Evolutionary conservation across 352 stramenopile genomes (phyloP).

Genomic region (Phytophthora pseudosyringae): DNA sequence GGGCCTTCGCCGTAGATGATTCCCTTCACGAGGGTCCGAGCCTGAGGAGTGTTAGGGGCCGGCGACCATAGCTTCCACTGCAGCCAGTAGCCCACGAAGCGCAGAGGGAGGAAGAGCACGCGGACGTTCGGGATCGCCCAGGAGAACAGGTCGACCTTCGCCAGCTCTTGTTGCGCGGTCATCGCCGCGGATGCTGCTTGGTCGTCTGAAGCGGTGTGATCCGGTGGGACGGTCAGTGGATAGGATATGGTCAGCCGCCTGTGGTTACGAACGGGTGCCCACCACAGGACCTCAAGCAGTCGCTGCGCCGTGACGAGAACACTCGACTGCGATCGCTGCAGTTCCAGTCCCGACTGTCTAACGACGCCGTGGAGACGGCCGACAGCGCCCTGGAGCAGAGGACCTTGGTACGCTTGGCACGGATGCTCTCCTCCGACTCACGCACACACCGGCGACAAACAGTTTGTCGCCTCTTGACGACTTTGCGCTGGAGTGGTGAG

Average conservation of each 20-base stretch:
- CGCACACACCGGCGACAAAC: constrained; percentile 36
- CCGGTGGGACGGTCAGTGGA: too few species aligned
- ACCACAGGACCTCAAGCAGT: not conserved
- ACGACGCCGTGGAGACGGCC: constrained; percentile 15
- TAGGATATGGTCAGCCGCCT: too few species aligned
- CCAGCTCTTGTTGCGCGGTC: constrained; percentile 1
- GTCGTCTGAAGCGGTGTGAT: too few species aligned
- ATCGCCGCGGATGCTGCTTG: too few species aligned
- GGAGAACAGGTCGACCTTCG: constrained; percentile 19
- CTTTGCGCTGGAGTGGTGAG: constrained; percentile 17
- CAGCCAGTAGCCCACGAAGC: constrained; percentile 35
- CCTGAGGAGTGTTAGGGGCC: constrained; percentile 13
- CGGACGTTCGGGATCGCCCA: constrained; percentile 27
- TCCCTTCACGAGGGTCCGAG: constrained; percentile 16
- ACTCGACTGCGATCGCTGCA: constrained; percentile 8
- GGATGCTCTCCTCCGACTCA: constrained; percentile 21
- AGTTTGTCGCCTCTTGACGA: constrained; percentile 19
- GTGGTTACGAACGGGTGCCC: too few species aligned
- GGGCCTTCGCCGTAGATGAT: constrained; percentile 55
- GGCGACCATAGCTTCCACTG: constrained; percentile 20
- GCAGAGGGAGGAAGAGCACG: constrained; percentile 27
- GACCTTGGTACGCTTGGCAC: not conserved
- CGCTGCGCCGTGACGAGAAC: constrained; percentile 6
- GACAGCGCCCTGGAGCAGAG: constrained; percentile 10
- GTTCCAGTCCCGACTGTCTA: constrained; percentile 16